Percentiles rank a stretch among this genome's conserved stretches.
Conservation (phyloP, 2,329 filamentous ascomycete genomes). For the Aspergillus sp. region DNA sequence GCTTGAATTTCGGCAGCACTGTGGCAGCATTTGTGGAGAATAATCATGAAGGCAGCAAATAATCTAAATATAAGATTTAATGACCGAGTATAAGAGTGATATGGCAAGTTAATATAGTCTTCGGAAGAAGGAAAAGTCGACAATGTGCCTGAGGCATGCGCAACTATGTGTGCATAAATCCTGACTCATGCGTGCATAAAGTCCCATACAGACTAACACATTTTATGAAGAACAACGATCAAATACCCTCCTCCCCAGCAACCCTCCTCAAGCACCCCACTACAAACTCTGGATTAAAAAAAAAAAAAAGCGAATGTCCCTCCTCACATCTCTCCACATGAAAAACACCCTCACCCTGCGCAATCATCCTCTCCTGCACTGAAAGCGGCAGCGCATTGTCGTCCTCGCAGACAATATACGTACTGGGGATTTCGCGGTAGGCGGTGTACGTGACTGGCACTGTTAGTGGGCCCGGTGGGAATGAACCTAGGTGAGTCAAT, state of each 20-base stretch:
- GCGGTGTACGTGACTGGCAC: constrained; percentile 23
- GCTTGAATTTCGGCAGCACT: constrained; percentile 19
- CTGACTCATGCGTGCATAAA: not conserved
- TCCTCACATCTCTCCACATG: constrained; percentile 22
- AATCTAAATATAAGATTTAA: too few species aligned
- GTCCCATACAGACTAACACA: too few species aligned
- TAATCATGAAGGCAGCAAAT: too few species aligned
- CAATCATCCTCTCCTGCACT: constrained; percentile 21
- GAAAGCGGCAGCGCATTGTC: constrained; percentile 16
- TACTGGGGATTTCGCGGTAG: constrained; percentile 22
- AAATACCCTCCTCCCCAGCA: constrained; percentile 15
- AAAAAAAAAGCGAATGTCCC: constrained; percentile 23
- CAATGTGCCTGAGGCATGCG: too few species aligned
- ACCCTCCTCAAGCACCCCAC: constrained; percentile 18
- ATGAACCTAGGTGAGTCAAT: constrained; percentile 16
- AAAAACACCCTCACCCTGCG: constrained; percentile 18
- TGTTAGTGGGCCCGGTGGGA: constrained; percentile 14
- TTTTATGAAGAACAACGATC: not conserved
- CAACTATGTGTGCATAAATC: not conserved
- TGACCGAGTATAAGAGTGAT: too few species aligned
- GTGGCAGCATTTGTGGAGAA: not conserved
- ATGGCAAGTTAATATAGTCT: not conserved
- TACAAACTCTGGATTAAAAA: constrained; percentile 19
- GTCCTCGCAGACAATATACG: constrained; percentile 24
- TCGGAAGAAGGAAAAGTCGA: not conserved